phyloP scores from a whole-genome alignment of 2,329 filamentous ascomycete species.

The Fusarium metavorans region DNA sequence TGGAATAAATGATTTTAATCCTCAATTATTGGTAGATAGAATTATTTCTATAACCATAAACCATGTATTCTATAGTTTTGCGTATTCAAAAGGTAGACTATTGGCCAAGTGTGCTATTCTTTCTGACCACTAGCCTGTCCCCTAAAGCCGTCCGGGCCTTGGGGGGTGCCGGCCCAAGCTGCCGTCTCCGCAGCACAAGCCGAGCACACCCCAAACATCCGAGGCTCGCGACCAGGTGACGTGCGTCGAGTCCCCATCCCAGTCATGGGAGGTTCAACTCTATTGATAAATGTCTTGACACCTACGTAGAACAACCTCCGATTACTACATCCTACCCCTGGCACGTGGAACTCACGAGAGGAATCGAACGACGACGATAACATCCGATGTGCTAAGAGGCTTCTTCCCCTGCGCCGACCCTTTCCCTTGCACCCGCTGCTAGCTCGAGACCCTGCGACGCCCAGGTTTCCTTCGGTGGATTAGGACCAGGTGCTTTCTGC shows the following conservation, averaged over 20 bases:
- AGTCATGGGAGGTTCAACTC: constrained; percentile 23
- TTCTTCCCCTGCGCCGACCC: constrained; percentile 1
- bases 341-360: constrained; percentile 8
- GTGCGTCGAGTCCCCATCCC: constrained; percentile 6
- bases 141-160: constrained; percentile 9
- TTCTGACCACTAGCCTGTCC: not conserved
- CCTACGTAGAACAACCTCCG: constrained; percentile 6
- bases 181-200: constrained; percentile 40
- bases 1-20: too few species aligned
- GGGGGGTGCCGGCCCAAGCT: constrained; percentile 15
- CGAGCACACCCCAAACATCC: constrained; percentile 35
- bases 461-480: not conserved
- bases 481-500: constrained; percentile 22
- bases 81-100: too few species aligned
- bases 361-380: constrained; percentile 27
- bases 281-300: constrained; percentile 21
- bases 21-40: too few species aligned
- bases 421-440: not conserved
- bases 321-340: not conserved
- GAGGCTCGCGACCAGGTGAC: constrained; percentile 39
- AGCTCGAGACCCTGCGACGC: constrained; percentile 22
- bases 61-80: too few species aligned
- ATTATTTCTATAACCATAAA: too few species aligned
- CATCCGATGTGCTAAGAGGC: constrained; percentile 28
- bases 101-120: too few species aligned